phyloP scores from a whole-genome alignment of 768 basidiomycete genomes.

The Trametes villosa region DNA sequence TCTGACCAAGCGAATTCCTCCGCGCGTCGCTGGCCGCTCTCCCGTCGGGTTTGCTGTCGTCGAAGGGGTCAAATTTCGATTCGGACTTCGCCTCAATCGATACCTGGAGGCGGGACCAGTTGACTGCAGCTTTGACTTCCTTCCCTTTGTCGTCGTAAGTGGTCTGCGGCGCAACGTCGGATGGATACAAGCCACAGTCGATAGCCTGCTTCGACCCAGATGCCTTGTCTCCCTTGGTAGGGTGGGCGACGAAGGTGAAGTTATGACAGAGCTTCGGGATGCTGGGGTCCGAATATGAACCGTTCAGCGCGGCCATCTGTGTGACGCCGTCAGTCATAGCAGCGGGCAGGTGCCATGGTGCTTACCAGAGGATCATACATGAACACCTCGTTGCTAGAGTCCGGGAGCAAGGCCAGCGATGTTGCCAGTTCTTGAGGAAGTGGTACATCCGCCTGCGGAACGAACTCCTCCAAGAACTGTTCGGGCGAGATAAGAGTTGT shows the following conservation, averaged over 20 bases:
- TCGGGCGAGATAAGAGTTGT: not conserved
- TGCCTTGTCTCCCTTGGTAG: not conserved
- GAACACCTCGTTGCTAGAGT: not conserved
- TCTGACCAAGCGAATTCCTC: not conserved
- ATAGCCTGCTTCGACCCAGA: not conserved
- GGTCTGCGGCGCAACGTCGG: not conserved
- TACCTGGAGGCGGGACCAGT: not conserved
- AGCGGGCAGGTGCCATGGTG: too few relatives aligned
- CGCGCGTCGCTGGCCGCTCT: too few relatives aligned
- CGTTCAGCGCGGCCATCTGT: not conserved
- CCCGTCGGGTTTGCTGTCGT: not conserved
- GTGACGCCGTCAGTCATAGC: not conserved
- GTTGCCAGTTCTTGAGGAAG: not conserved
- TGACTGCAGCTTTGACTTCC: not conserved
- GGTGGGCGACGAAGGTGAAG: not conserved
- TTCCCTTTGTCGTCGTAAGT: not conserved
- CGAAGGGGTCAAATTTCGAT: not conserved
- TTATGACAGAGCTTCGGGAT: not conserved
- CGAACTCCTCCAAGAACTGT: not conserved
- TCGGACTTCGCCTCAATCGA: constrained; percentile 1
- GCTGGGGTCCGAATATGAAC: too few relatives aligned
- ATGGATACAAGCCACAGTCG: constrained; percentile 8
- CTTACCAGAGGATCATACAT: not conserved
- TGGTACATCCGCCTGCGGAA: not conserved
- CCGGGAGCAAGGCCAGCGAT: not conserved